These are phyloP conservation scores for Wallacemonas rigidus DNA, from an alignment of 208 protist genomes.

Conservation along the genomic window DNA sequence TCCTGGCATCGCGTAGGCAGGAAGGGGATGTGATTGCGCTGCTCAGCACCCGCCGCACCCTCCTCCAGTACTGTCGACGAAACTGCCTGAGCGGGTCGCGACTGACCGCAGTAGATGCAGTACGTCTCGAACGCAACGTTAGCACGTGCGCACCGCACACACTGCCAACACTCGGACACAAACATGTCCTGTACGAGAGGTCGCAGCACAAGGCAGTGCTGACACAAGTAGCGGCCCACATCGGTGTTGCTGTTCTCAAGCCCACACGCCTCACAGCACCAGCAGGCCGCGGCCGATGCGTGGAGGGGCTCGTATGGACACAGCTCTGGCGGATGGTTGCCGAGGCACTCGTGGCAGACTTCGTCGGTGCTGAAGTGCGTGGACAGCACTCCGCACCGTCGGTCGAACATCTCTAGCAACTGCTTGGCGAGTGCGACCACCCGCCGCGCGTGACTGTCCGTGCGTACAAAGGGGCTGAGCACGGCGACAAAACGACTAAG, in stretches of 20 bases:
- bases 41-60: slow-evolving; percentile 13
- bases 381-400: slow-evolving; percentile 30
- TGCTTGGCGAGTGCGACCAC: slow-evolving; percentile 49
- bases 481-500: slow-evolving; percentile 12
- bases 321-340: slow-evolving; percentile 54
- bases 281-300: slow-evolving; percentile 20
- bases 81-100: slow-evolving; percentile 15
- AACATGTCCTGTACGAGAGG: slow-evolving; percentile 51
- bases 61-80: background rate
- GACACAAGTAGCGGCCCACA: slow-evolving; percentile 81
- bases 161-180: slow-evolving; percentile 71
- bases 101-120: slow-evolving; percentile 73
- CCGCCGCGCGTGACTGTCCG: slow-evolving; percentile 39
- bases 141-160: slow-evolving; percentile 47
- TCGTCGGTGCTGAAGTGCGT: slow-evolving; percentile 30
- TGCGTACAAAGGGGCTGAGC: slow-evolving; percentile 20
- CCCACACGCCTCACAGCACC: slow-evolving; percentile 67
- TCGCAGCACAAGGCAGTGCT: slow-evolving; percentile 64
- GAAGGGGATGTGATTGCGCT: slow-evolving; percentile 51
- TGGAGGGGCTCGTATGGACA: slow-evolving; percentile 38
- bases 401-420: slow-evolving; percentile 49
- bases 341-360: slow-evolving; percentile 66
- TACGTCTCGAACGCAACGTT: slow-evolving; percentile 83
- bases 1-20: slow-evolving; percentile 55
- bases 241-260: slow-evolving; percentile 56